Evolutionary conservation across 495 filamentous ascomycete genomes (phyloP).

Genomic region (Pyrenula massariospora): DNA sequence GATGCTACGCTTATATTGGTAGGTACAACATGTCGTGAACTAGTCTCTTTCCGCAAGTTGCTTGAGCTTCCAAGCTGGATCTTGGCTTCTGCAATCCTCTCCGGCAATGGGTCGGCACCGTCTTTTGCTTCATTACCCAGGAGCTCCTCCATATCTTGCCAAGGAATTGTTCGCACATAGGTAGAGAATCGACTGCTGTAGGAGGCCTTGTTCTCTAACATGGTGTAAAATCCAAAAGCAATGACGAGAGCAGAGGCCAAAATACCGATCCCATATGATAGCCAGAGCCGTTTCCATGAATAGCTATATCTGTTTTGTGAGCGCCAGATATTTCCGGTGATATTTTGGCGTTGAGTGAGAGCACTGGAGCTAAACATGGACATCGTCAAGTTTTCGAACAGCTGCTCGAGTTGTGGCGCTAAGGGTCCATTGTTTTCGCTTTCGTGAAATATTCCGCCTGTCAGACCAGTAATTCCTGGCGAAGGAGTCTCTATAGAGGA

Average conservation of each 20-base stretch:
- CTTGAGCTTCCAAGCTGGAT: neutral
- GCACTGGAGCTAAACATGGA: neutral
- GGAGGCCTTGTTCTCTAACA: neutral
- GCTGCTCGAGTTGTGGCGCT: neutral
- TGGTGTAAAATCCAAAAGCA: neutral
- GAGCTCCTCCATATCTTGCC: neutral
- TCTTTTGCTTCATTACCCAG: neutral
- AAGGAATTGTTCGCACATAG: slow-evolving; percentile 2
- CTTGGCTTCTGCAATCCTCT: neutral
- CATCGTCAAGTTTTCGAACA: neutral
- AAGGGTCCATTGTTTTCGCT: neutral
- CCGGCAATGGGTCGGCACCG: neutral
- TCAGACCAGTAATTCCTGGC: neutral
- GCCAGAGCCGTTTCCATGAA: neutral
- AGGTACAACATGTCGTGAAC: too few relatives aligned
- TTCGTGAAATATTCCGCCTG: neutral
- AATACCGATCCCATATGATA: neutral
- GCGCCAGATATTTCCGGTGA: neutral
- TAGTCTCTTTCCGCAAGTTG: neutral
- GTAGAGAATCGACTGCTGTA: slow-evolving; percentile 4
- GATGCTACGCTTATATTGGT: too few relatives aligned
- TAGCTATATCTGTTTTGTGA: neutral
- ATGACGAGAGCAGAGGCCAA: neutral
- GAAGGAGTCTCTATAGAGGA: too few relatives aligned
- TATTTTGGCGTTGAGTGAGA: neutral